phyloP scores from a whole-genome alignment of 805 yeast genomes.

The Candida succiphila region DNA sequence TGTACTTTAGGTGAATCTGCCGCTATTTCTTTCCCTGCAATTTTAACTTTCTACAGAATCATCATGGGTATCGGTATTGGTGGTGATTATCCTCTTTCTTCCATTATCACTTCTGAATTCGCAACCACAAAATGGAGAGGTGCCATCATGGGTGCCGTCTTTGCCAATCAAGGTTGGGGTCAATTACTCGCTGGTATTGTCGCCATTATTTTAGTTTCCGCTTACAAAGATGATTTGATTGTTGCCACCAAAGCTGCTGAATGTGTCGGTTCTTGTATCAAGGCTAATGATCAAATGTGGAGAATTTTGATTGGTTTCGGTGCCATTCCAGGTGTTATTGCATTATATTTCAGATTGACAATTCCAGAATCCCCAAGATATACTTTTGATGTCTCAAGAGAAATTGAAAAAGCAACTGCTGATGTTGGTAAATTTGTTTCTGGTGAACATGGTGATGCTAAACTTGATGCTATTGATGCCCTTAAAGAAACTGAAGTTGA shows the following conservation, averaged over 20 bases:
- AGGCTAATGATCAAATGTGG: constrained; percentile 92
- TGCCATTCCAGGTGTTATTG: constrained; percentile 77
- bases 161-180: constrained; percentile 97
- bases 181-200: constrained; percentile 83
- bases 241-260: constrained; percentile 42
- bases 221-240: constrained; percentile 55
- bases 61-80: constrained; percentile 95
- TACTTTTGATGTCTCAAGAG: constrained; percentile 63
- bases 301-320: constrained; percentile 86
- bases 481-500: constrained; percentile 38
- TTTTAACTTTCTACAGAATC: constrained; percentile 70
- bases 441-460: constrained; percentile 44
- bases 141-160: constrained; percentile 94
- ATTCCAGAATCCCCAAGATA: constrained; percentile 94
- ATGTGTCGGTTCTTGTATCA: constrained; percentile 59
- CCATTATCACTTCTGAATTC: constrained; percentile 89
- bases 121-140: constrained; percentile 97
- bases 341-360: constrained; percentile 85
- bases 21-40: constrained; percentile 64
- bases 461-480: constrained; percentile 29
- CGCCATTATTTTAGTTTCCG: constrained; percentile 67
- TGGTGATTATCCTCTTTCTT: constrained; percentile 92
- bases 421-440: constrained; percentile 41
- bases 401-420: constrained; percentile 46
- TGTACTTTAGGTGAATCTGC: constrained; percentile 64